A percentile compares a stretch with the other conserved stretches of the same genome.
These are phyloP conservation scores for Beta corolliflora DNA, from an alignment of 179 eudicot genomes.

Conservation along the genomic window DNA sequence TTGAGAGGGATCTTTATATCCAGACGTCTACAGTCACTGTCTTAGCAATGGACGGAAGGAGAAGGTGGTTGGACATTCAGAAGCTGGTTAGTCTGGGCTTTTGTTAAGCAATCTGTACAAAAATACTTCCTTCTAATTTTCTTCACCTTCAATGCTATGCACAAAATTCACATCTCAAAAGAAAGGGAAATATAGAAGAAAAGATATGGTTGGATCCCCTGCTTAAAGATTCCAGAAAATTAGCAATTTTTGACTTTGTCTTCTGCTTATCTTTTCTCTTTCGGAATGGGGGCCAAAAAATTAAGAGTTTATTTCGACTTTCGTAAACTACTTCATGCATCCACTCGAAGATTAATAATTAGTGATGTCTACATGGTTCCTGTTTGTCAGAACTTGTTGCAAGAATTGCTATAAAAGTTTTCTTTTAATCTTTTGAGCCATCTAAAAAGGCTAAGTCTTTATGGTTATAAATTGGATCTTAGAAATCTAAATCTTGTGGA, in stretches of 20 bases:
- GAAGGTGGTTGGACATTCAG: conserved; percentile 94
- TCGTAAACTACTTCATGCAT: conserved; percentile 13
- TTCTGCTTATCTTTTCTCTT: neutral
- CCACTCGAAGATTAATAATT: neutral
- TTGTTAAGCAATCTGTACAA: conserved; percentile 10
- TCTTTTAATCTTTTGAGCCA: conserved; percentile 3
- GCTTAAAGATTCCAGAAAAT: neutral
- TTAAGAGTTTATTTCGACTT: neutral
- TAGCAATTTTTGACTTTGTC: neutral
- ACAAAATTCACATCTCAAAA: conserved; percentile 1
- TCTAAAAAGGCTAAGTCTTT: neutral
- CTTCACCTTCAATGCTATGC: neutral
- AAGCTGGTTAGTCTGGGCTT: conserved; percentile 72
- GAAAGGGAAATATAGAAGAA: neutral
- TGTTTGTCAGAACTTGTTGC: conserved; percentile 8
- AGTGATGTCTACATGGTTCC: conserved; percentile 12
- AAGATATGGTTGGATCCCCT: neutral
- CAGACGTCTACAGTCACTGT: conserved; percentile 73
- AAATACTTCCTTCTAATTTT: conserved; percentile 2
- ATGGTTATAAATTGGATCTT: neutral
- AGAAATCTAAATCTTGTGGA: neutral
- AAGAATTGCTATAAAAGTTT: neutral
- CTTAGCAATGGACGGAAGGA: conserved; percentile 95
- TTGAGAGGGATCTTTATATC: conserved; percentile 89
- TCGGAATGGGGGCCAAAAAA: neutral